phyloP scores from a whole-genome alignment of 805 yeast species.

The Tetrapisispora namnaoensis region DNA sequence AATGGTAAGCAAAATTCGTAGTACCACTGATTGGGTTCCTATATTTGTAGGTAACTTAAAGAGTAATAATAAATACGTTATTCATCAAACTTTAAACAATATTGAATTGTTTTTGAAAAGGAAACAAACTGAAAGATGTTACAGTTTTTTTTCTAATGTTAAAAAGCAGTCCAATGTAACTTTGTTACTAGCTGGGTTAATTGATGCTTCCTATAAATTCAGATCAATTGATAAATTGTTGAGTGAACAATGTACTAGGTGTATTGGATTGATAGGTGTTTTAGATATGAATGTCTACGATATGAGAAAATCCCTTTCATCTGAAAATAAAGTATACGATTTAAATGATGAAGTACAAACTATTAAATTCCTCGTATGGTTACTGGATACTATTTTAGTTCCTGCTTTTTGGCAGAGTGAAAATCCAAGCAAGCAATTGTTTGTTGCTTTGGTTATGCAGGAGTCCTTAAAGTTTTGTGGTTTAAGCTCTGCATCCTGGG shows the following conservation, averaged over 20 bases:
- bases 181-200: conserved; percentile 40
- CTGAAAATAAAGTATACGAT: conserved; percentile 43
- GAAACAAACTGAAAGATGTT: conserved; percentile 39
- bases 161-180: conserved; percentile 31
- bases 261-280: conserved; percentile 70
- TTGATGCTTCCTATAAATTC: conserved; percentile 50
- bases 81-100: conserved; percentile 61
- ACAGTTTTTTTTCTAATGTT: conserved; percentile 32
- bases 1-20: conserved; percentile 27
- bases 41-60: conserved; percentile 21
- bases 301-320: conserved; percentile 28
- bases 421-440: conserved; percentile 75
- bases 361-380: conserved; percentile 50
- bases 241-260: conserved; percentile 52
- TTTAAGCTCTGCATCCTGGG: conserved; percentile 31
- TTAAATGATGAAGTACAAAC: conserved; percentile 55
- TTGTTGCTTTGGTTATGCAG: conserved; percentile 82
- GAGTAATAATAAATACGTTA: conserved; percentile 43
- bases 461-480: conserved; percentile 62
- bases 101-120: conserved; percentile 43
- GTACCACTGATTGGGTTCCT: conserved; percentile 16
- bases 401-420: conserved; percentile 85
- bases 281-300: conserved; percentile 50
- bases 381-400: conserved; percentile 62
- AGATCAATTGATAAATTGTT: conserved; percentile 39